These are phyloP conservation scores for Puccinia coronata DNA, from an alignment of 1,284 basidiomycete species.

Conservation along the genomic window DNA sequence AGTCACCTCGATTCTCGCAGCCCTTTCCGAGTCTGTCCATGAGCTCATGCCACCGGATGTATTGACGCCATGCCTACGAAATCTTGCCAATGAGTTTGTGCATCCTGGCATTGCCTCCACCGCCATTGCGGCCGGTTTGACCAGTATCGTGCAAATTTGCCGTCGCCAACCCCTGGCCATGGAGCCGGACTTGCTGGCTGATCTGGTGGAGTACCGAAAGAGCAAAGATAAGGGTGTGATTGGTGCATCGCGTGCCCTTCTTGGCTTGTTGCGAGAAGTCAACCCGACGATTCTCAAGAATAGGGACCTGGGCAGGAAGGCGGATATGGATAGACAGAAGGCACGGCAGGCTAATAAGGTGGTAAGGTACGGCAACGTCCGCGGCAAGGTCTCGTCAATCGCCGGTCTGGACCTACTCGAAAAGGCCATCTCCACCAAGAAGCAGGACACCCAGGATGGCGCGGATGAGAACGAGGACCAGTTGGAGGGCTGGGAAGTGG, in stretches of 20 bases:
- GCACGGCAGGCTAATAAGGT: constrained; percentile 28
- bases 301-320: constrained; percentile 69
- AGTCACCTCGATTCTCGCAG: constrained; percentile 89
- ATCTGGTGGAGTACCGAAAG: constrained; percentile 91
- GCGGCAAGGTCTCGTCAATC: constrained; percentile 73
- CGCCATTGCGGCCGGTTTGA: constrained; percentile 93
- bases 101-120: constrained; percentile 90
- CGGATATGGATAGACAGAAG: constrained; percentile 49
- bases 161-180: constrained; percentile 93
- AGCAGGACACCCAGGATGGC: constrained; percentile 68
- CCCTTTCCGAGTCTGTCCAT: constrained; percentile 93
- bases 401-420: constrained; percentile 84
- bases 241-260: constrained; percentile 79
- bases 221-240: constrained; percentile 92
- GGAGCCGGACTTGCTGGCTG: constrained; percentile 82
- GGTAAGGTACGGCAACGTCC: constrained; percentile 62
- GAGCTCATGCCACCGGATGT: constrained; percentile 93
- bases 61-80: constrained; percentile 82
- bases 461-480: constrained; percentile 65
- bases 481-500: constrained; percentile 82
- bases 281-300: constrained; percentile 90
- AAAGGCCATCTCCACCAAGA: constrained; percentile 73
- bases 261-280: constrained; percentile 92
- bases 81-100: constrained; percentile 92
- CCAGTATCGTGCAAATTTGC: constrained; percentile 90